Evolutionary conservation across 2,329 filamentous ascomycete species (phyloP), one percentile per base, ranked within the genome.

Genomic region (Penicillium sp.): DNA sequence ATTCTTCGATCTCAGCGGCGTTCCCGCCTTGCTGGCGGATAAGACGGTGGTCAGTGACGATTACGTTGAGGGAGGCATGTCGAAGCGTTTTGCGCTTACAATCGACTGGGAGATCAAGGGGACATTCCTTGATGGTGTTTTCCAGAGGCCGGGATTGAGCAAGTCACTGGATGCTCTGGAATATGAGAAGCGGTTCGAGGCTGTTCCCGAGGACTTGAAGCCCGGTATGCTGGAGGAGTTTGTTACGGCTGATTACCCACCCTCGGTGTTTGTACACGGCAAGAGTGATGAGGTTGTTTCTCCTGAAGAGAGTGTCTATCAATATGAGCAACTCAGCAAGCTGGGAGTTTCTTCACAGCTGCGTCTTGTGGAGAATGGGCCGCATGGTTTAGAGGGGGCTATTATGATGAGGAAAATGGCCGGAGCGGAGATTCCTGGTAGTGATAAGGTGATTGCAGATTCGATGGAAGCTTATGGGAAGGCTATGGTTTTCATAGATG

Each of bases 271-370:
- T 37, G 61, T 65, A 44, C 63, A 65, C 53, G 63, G 63, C 0
- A 57, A 54, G 4, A 56, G 53, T 3, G 63, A 65, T 49, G 63
- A 65, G 44, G 63, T 64, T n/a, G 63, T 65, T 12, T 49, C 57
- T 1, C 54, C 51, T 14, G 37, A 54, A n/a, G 63, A 65, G 41
- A 64, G 63, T 33, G 26, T 51, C 8, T 37, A 56, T 18, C 63
- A 65, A 2, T 27, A 64, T 40, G 55, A 62, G 22, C 59, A 61
- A 45, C 42, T 65, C 25, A 44, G 41, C 25, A 25, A 35, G 12
- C 15, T 64, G 23, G 61, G 60, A 3, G 56, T 64, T 1, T 47
- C 56, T 29, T 56, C 61, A 1, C 37, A 58, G 26, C 27, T 65
- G 11, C 37, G 56, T 25, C 47, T 63, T 45, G 59, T 65, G 18